Evolutionary conservation across 2,329 filamentous ascomycete genomes (phyloP), one percentile per base, ranked within the genome.

Genomic region (Catunica adiposa): DNA sequence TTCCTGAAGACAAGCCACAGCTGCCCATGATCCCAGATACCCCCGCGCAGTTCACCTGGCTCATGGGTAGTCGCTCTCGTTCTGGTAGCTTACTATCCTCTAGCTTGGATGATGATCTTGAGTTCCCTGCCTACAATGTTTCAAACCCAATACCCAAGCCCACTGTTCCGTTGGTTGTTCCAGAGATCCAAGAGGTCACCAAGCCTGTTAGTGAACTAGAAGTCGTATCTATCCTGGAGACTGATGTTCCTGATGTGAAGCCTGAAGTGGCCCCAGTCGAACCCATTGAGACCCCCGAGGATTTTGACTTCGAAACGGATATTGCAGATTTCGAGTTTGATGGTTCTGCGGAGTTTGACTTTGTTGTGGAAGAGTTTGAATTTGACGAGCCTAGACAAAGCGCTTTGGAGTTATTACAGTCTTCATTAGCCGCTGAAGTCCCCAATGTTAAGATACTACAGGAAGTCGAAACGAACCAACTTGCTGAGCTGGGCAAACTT

Each of bases 301-400:
- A n/a, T 38, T 20, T 38, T 20, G 29, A 31, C 9, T 9, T 38
- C 31, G 50, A 52, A 23, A 11, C 50, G 4, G 50, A 52, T 11
- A 38, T 52, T 38, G 31, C 22, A 6, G 50, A 52, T 20, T 52
- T 52, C 23, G n/a, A 52, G 38, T 38, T 52, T 11, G 31, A 37
- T 38, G 50, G 23, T 5, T 7, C 22, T 3, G 11, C 50, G 4
- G 5, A 52, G 31, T 52, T 52, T n/a, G 50, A 52, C 3, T 52
- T 52, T 38, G 50, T 38, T n/a, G 50, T 52, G 8, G 29, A 22
- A 4, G 50, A 52, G 14, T 52, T 52, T n/a, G 29, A 52, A 14
- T 38, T 52, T 23, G 50, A 37, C n/a, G 53, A 37, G 40, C 34
- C 11, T 9, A 14, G 9, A 22, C 23, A 54, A 31, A 37, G 14